Percentiles rank a stretch among this genome's conserved stretches.
Conservation (phyloP, 441 rosid genomes). For the Omphalea diandra region DNA sequence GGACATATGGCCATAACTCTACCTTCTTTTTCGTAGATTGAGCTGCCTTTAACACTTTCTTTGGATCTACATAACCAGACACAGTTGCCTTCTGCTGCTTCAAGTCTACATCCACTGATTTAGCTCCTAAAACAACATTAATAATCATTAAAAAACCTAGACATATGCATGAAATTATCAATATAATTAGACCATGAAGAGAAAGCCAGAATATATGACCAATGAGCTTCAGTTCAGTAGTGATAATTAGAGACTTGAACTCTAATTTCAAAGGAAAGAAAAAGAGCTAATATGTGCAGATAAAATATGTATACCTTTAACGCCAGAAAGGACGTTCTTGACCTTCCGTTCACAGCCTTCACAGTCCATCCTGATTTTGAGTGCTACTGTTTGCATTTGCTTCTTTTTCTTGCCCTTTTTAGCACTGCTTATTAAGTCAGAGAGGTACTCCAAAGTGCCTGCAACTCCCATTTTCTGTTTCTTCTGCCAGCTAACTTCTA, state of each 20-base stretch:
- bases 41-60: constrained; percentile 68
- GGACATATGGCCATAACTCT: constrained; percentile 93
- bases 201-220: too few relatives aligned
- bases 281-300: background rate
- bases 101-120: constrained; percentile 69
- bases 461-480: constrained; percentile 56
- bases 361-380: constrained; percentile 79
- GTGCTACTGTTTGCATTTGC: constrained; percentile 67
- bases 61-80: constrained; percentile 57
- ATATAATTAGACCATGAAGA: background rate
- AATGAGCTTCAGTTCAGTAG: too few relatives aligned
- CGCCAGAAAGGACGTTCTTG: constrained; percentile 62
- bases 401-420: constrained; percentile 56
- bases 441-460: constrained; percentile 67
- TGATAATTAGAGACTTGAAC: too few relatives aligned
- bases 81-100: constrained; percentile 82
- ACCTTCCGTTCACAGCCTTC: constrained; percentile 86
- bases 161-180: background rate
- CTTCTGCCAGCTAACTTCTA: background rate
- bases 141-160: background rate
- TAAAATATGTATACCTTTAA: constrained; percentile 49
- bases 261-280: too few relatives aligned
- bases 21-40: constrained; percentile 80
- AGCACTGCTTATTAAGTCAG: constrained; percentile 44
- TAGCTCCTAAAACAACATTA: constrained; percentile 44